phyloP scores from a whole-genome alignment of 148 eudicot species.

The Vaccinium vitisidaea region DNA sequence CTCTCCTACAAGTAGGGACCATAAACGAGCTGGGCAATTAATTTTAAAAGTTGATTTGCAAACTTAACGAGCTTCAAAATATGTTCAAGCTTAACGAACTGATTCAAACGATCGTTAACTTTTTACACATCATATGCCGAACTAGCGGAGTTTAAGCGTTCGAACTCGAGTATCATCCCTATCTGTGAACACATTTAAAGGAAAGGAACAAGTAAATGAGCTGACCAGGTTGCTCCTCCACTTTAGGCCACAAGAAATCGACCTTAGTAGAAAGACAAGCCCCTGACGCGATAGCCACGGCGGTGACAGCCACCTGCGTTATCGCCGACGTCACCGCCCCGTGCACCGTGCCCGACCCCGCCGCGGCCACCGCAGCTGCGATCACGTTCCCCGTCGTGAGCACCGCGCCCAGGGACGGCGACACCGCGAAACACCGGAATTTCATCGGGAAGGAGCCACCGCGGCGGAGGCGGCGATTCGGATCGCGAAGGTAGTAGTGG shows the following conservation, averaged over 20 bases:
- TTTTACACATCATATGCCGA: not conserved
- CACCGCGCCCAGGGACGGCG: constrained; percentile 47
- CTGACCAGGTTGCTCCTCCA: constrained; percentile 71
- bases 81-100: not conserved
- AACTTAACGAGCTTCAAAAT: not conserved
- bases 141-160: not conserved
- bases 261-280: constrained; percentile 92
- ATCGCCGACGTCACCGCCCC: constrained; percentile 86
- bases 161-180: no score
- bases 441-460: constrained; percentile 9
- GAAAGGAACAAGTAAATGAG: not conserved
- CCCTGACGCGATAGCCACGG: constrained; percentile 91
- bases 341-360: constrained; percentile 39
- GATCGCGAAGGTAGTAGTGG: not conserved
- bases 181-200: not conserved
- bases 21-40: not conserved
- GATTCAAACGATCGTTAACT: not conserved
- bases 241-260: constrained; percentile 83
- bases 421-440: constrained; percentile 38
- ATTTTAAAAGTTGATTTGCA: no score
- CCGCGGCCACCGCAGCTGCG: constrained; percentile 48
- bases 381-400: constrained; percentile 46
- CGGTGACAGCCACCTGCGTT: constrained; percentile 89
- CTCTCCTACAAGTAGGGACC: not conserved
- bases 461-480: constrained; percentile 9